A percentile compares a stretch with the other conserved stretches of the same genome.
Conservation (phyloP, 2,329 filamentous ascomycete species). For the Paraphoma chrysanthemicola region DNA sequence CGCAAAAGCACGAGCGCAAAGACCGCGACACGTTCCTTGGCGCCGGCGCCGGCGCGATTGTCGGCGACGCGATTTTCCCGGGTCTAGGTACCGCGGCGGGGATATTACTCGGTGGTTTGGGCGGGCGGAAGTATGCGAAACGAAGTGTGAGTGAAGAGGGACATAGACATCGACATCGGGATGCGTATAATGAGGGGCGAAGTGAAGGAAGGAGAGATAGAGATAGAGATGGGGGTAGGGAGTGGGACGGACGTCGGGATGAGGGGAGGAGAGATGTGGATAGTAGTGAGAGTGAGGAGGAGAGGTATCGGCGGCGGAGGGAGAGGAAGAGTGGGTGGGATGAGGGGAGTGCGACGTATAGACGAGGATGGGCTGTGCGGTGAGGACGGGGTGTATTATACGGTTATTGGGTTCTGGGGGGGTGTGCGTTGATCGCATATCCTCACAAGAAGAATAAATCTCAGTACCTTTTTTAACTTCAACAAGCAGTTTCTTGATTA, state of each 20-base stretch:
- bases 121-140: constrained; percentile 51
- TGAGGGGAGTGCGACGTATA: constrained; percentile 48
- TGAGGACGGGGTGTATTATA: constrained; percentile 26
- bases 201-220: constrained; percentile 32
- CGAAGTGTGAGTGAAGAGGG: constrained; percentile 29
- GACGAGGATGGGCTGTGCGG: constrained; percentile 68
- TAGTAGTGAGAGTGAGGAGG: constrained; percentile 14
- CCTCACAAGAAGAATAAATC: too few species aligned
- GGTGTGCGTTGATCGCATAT: too few species aligned
- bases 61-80: constrained; percentile 55
- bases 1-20: constrained; percentile 25
- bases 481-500: too few species aligned
- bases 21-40: constrained; percentile 52
- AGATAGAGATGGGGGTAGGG: constrained; percentile 17
- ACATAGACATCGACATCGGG: constrained; percentile 6
- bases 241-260: too few species aligned
- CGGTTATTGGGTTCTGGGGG: too few species aligned
- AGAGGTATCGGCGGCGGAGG: constrained; percentile 4
- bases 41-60: constrained; percentile 52
- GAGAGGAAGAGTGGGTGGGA: constrained; percentile 37
- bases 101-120: constrained; percentile 51
- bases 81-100: constrained; percentile 51
- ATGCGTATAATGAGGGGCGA: constrained; percentile 21
- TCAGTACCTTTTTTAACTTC: too few species aligned
- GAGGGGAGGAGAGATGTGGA: constrained; percentile 47